Evolutionary conservation across 352 stramenopile species (phyloP).

Genomic region (Ochromonadaceae sp.): DNA sequence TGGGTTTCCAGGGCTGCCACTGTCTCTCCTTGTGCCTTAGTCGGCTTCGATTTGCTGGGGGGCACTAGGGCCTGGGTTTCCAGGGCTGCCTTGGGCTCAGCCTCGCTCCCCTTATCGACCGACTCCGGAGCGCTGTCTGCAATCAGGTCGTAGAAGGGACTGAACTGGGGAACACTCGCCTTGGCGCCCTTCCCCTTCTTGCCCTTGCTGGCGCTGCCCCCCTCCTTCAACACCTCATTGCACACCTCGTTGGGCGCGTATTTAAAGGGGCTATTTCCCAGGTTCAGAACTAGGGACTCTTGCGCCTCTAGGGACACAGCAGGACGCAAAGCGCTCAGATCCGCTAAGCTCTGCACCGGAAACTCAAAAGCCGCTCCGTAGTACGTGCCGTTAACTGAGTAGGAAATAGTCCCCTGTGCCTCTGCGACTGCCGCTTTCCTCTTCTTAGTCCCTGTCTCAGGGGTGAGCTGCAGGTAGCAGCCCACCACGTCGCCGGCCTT

Average conservation of each 20-base stretch:
- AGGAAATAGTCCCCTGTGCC: slow-evolving; percentile 44
- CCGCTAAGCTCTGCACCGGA: not conserved
- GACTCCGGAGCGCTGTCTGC: no score
- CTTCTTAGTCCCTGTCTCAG: not conserved
- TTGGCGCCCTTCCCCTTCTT: no score
- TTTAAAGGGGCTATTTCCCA: slow-evolving; percentile 57
- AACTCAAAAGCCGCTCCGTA: slow-evolving; percentile 30
- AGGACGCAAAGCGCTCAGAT: slow-evolving; percentile 40
- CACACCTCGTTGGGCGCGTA: slow-evolving; percentile 36
- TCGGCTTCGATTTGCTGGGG: no score
- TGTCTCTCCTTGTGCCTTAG: no score
- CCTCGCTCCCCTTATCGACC: no score
- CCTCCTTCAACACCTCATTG: no score
- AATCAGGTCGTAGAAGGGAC: no score
- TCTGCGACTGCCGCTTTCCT: not conserved
- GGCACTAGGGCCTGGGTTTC: no score
- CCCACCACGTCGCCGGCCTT: slow-evolving; percentile 74
- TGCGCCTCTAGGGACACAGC: slow-evolving; percentile 43
- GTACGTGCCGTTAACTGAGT: slow-evolving; percentile 68
- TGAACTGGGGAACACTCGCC: no score
- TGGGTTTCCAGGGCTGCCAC: no score
- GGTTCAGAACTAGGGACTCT: slow-evolving; percentile 61
- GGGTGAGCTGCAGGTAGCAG: slow-evolving; percentile 47
- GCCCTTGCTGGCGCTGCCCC: no score
- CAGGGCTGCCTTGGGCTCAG: no score